Percentiles rank a stretch among this genome's conserved stretches.
Evolutionary conservation across 148 eudicot genomes (phyloP).

Genomic region (Salicornia ramosissima): DNA sequence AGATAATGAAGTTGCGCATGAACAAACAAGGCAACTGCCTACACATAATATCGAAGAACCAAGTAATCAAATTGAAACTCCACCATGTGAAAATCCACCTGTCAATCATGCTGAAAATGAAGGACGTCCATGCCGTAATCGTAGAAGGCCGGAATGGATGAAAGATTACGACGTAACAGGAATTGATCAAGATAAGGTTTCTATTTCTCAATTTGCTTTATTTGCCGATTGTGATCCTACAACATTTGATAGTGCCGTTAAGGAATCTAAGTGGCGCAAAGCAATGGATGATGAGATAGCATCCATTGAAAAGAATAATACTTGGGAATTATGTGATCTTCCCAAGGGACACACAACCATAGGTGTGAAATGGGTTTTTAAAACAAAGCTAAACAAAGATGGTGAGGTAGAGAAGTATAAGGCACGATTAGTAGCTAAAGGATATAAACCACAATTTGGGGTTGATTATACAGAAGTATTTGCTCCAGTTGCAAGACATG

Average conservation of each 20-base stretch:
- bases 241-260: not conserved
- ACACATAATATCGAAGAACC: too few species aligned
- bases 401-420: conserved; percentile 5
- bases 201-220: conserved; percentile 15
- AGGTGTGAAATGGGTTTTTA: conserved; percentile 13
- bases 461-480: conserved; percentile 13
- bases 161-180: too few species aligned
- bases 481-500: conserved; percentile 15
- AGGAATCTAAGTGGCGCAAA: conserved; percentile 9
- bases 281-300: conserved; percentile 10
- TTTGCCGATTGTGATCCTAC: conserved; percentile 15
- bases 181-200: not conserved
- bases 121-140: too few species aligned
- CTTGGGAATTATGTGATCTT: conserved; percentile 8
- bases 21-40: too few species aligned
- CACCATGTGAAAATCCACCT: too few species aligned
- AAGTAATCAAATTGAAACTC: too few species aligned
- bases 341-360: conserved; percentile 5
- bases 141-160: too few species aligned
- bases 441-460: conserved; percentile 2
- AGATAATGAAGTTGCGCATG: too few species aligned
- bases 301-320: conserved; percentile 7
- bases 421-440: too few species aligned
- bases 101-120: too few species aligned
- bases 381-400: not conserved